These are phyloP conservation scores for Aureobasidium sp. DNA, from an alignment of 2,329 filamentous ascomycete species.

Conservation along the genomic window DNA sequence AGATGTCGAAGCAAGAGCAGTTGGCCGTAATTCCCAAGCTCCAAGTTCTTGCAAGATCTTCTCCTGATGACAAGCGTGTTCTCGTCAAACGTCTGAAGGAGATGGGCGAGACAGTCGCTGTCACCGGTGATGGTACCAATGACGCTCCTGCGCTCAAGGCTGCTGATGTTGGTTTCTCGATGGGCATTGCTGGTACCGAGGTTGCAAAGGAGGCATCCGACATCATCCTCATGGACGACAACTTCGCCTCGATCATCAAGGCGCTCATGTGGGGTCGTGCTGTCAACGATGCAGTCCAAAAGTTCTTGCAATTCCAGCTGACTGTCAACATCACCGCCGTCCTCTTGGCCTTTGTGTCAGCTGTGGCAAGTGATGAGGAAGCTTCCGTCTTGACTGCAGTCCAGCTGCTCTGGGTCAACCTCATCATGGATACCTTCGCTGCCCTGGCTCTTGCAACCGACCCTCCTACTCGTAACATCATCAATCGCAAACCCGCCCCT, in stretches of 20 bases:
- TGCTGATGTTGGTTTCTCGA: constrained; percentile 61
- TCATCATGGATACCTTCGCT: constrained; percentile 96
- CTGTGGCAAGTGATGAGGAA: constrained; percentile 63
- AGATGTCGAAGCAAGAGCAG: constrained; percentile 40
- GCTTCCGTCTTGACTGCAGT: constrained; percentile 77
- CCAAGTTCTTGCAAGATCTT: constrained; percentile 62
- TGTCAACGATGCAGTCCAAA: constrained; percentile 49
- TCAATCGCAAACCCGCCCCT: constrained; percentile 71
- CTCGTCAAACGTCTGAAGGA: constrained; percentile 59
- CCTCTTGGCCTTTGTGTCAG: constrained; percentile 77
- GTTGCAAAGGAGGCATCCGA: constrained; percentile 56
- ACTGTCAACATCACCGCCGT: constrained; percentile 92
- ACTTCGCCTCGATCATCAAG: constrained; percentile 57
- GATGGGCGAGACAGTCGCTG: constrained; percentile 59
- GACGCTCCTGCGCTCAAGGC: constrained; percentile 60
- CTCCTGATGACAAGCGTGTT: constrained; percentile 61
- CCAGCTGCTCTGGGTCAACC: constrained; percentile 90
- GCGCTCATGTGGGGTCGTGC: constrained; percentile 56
- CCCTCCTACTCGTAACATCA: constrained; percentile 72
- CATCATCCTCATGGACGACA: constrained; percentile 58
- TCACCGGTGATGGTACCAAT: constrained; percentile 61
- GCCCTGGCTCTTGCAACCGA: constrained; percentile 84
- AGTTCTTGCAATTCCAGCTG: constrained; percentile 62
- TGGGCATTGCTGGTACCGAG: constrained; percentile 61
- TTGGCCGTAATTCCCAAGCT: constrained; percentile 53